Percentiles rank a stretch among this genome's conserved stretches.
Evolutionary conservation across 2,329 filamentous ascomycete species (phyloP).

Genomic region (Metarhizium guizhouense): DNA sequence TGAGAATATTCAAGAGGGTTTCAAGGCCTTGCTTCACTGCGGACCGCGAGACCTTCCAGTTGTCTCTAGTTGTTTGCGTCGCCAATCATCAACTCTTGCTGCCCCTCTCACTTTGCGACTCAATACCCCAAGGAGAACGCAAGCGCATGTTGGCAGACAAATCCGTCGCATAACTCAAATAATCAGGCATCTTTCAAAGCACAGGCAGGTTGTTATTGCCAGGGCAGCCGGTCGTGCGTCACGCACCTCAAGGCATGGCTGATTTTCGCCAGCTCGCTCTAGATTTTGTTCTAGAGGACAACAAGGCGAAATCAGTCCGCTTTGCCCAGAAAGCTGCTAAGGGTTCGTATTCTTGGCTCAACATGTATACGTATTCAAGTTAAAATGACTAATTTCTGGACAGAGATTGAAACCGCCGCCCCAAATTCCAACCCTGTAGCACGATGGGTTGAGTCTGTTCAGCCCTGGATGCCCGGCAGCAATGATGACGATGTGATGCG

Average conservation of each 20-base stretch:
- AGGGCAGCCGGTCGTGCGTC: neutral
- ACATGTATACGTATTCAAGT: neutral
- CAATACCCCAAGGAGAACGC: neutral
- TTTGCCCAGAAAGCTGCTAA: conserved; percentile 38
- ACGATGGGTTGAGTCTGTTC: conserved; percentile 47
- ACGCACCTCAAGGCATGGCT: conserved; percentile 23
- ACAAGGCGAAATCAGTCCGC: conserved; percentile 28
- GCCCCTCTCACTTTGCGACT: neutral
- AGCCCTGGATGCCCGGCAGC: conserved; percentile 42
- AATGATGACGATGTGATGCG: conserved; percentile 25
- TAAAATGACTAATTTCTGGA: conserved; percentile 6
- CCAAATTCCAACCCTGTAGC: conserved; percentile 37
- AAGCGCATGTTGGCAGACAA: neutral
- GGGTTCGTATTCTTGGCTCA: conserved; percentile 17
- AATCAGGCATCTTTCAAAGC: neutral
- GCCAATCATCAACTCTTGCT: neutral
- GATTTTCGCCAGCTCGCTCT: conserved; percentile 43
- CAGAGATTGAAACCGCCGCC: conserved; percentile 36
- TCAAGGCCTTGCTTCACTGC: neutral
- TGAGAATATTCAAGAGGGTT: neutral
- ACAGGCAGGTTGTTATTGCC: neutral
- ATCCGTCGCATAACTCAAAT: neutral
- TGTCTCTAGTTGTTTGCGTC: neutral
- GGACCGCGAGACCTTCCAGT: neutral
- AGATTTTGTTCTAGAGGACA: conserved; percentile 44